Conservation (phyloP, 2,329 filamentous ascomycete genomes). For the Venturia nashicola region DNA sequence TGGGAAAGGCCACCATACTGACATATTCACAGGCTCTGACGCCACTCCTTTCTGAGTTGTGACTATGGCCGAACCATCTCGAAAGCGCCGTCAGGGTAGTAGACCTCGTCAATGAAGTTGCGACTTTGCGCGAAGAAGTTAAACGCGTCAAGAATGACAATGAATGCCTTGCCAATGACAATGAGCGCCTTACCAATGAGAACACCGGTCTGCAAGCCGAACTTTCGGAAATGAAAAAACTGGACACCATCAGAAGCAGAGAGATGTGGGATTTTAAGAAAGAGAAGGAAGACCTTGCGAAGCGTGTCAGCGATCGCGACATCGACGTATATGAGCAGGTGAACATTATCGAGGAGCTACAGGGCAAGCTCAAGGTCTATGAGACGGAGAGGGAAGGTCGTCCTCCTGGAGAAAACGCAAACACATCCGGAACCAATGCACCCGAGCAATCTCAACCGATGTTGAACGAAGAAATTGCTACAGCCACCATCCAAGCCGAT, state of each 20-base stretch:
- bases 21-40: no score
- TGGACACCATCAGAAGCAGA: background rate
- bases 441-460: background rate
- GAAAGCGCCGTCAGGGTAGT: background rate
- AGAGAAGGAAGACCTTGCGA: background rate
- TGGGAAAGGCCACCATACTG: no score
- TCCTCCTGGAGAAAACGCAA: background rate
- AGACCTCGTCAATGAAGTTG: background rate
- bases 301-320: background rate
- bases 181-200: background rate
- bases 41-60: no score
- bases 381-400: background rate
- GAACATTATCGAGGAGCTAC: background rate
- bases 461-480: no score
- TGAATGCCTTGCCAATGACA: background rate
- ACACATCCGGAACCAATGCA: background rate
- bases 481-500: background rate
- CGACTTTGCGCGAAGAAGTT: background rate
- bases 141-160: background rate
- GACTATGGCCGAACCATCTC: background rate
- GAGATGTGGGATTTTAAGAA: background rate
- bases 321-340: background rate
- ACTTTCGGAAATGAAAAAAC: background rate
- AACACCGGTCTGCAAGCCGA: background rate
- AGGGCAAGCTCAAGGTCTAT: background rate